Conservation (phyloP, 352 stramenopile genomes). For the Pythium brassicae region DNA sequence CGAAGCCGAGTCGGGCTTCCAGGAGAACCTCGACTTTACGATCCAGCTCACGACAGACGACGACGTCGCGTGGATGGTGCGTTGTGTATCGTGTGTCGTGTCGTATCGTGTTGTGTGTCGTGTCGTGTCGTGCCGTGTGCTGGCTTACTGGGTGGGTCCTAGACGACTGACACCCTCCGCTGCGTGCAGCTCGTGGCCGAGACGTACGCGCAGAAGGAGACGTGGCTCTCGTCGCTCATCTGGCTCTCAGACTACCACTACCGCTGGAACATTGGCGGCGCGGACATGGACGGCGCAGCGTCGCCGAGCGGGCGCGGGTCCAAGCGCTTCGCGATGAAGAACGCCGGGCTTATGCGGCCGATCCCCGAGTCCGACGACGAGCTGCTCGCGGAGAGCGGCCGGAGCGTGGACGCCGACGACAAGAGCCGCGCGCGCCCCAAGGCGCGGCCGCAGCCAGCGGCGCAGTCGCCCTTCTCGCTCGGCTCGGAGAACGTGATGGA, state of each 20-base stretch:
- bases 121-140: no score
- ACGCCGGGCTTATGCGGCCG: constrained; percentile 38
- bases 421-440: constrained; percentile 7
- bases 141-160: no score
- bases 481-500: constrained; percentile 16
- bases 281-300: constrained; percentile 4
- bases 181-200: constrained; percentile 68
- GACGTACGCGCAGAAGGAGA: constrained; percentile 78
- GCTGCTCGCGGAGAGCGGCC: constrained; percentile 6
- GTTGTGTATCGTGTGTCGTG: no score
- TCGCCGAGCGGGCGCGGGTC: constrained; percentile 17
- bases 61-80: constrained; percentile 79
- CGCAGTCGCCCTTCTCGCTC: constrained; percentile 18
- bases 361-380: constrained; percentile 42
- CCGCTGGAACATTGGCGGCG: constrained; percentile 18
- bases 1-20: constrained; percentile 74
- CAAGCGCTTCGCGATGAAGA: constrained; percentile 45
- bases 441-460: constrained; percentile 8
- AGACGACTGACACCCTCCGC: no score
- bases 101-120: no score
- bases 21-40: constrained; percentile 82
- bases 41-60: constrained; percentile 77
- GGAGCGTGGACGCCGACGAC: neutral
- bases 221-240: constrained; percentile 81
- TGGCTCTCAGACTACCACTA: constrained; percentile 87